Conservation (phyloP, 257 asterid genomes). For the Nicotiana tomentosiformis region DNA sequence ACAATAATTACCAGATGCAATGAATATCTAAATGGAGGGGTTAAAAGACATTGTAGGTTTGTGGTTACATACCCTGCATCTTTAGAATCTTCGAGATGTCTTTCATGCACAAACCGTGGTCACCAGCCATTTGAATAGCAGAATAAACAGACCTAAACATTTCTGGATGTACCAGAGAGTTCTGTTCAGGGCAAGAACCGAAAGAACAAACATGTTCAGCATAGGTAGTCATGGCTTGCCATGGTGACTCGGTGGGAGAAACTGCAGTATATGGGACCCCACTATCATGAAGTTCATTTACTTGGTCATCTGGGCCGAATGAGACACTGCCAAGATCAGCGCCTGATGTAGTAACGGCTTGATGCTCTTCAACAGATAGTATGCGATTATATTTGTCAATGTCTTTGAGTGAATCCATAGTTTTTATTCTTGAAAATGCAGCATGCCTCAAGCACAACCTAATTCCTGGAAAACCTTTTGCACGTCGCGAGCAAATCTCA, state of each 20-base stretch:
- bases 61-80: constrained; percentile 39
- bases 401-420: constrained; percentile 45
- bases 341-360: constrained; percentile 11
- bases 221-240: constrained; percentile 78
- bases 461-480: constrained; percentile 92
- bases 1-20: constrained; percentile 9
- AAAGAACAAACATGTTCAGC: constrained; percentile 45
- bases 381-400: constrained; percentile 16
- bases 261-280: constrained; percentile 24
- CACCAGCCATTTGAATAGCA: constrained; percentile 85
- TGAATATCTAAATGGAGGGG: constrained; percentile 16
- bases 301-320: constrained; percentile 26
- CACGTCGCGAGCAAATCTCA: constrained; percentile 73
- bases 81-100: constrained; percentile 50
- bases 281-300: constrained; percentile 32
- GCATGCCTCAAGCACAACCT: constrained; percentile 53
- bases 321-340: constrained; percentile 18
- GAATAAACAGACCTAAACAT: constrained; percentile 59
- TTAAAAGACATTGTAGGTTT: constrained; percentile 11
- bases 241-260: constrained; percentile 44
- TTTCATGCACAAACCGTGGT: constrained; percentile 80
- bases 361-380: constrained; percentile 18
- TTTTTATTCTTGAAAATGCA: constrained; percentile 42
- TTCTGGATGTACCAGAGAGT: constrained; percentile 35
- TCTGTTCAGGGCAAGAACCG: constrained; percentile 32